Percentiles rank a stretch among this genome's conserved stretches.
These are phyloP conservation scores for Backusella luteola DNA, from an alignment of 192 early-diverging fungal genomes.

Conservation along the genomic window DNA sequence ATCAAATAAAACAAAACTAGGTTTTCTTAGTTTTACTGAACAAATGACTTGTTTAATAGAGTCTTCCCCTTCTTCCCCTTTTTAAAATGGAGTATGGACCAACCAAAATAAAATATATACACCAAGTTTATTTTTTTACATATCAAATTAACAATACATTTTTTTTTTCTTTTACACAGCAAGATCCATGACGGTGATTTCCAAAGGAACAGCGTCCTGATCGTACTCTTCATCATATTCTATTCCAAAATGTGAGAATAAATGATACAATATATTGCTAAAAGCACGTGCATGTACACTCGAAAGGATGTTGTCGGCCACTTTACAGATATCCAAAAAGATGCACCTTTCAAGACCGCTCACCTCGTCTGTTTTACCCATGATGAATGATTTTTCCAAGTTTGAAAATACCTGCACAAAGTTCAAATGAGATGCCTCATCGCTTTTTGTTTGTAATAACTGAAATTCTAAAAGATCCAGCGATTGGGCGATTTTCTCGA, in stretches of 20 bases:
- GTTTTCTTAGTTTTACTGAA: neutral
- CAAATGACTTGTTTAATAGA: neutral
- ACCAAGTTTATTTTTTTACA: neutral
- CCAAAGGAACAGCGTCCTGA: neutral
- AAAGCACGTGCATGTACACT: neutral
- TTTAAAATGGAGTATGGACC: neutral
- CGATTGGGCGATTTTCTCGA: neutral
- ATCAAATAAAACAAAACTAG: neutral
- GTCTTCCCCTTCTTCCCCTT: neutral
- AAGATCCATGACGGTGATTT: neutral
- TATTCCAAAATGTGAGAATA: slow-evolving; percentile 1
- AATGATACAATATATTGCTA: neutral
- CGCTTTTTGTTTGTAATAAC: neutral
- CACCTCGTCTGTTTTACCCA: neutral
- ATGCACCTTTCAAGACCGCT: neutral
- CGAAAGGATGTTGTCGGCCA: neutral
- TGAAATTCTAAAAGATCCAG: neutral
- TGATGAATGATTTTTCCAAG: neutral
- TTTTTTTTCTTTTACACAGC: slow-evolving; percentile 1
- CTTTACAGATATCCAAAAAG: slow-evolving; percentile 7
- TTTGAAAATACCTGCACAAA: neutral
- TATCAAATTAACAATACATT: neutral
- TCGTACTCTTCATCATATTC: neutral
- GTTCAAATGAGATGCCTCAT: neutral
- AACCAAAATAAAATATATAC: neutral